phyloP scores from a whole-genome alignment of 495 filamentous ascomycete genomes.

The Penicillium desertorum region DNA sequence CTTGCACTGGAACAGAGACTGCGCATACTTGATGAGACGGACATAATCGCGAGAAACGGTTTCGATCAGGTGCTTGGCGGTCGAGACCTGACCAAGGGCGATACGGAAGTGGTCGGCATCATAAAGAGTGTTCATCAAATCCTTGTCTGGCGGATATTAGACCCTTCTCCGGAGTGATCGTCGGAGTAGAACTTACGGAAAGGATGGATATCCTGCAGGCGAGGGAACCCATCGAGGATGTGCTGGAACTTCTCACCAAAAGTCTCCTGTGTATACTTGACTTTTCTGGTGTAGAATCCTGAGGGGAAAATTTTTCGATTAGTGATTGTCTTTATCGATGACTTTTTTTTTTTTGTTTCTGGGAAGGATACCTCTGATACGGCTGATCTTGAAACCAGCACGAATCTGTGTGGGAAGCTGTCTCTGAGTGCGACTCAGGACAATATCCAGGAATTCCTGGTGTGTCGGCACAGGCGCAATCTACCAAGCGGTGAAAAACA shows the following conservation, averaged over 20 bases:
- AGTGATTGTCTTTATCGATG: conserved; percentile 32
- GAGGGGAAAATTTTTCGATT: conserved; percentile 27
- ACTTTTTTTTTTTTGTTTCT: conserved; percentile 22
- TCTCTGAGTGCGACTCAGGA: conserved; percentile 90
- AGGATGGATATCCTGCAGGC: conserved; percentile 93
- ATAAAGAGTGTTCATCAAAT: conserved; percentile 80
- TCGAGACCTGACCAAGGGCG: conserved; percentile 91
- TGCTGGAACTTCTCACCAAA: conserved; percentile 88
- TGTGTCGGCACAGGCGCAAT: conserved; percentile 90
- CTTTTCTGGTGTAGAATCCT: conserved; percentile 96
- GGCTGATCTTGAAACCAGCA: conserved; percentile 91
- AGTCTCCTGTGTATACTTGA: conserved; percentile 98
- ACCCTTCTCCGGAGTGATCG: conserved; percentile 4
- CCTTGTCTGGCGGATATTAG: conserved; percentile 58
- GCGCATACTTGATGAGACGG: conserved; percentile 90
- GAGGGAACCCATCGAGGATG: conserved; percentile 89
- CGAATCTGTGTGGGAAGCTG: conserved; percentile 94
- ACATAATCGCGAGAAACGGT: conserved; percentile 93
- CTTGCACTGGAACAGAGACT: conserved; percentile 94
- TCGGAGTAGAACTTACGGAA: conserved; percentile 69
- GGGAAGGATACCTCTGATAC: conserved; percentile 68
- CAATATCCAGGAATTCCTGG: conserved; percentile 96
- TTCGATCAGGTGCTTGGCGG: conserved; percentile 94
- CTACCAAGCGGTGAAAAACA: conserved; percentile 42
- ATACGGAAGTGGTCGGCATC: conserved; percentile 98